Evolutionary conservation across 225 moss, liverwort and hornwort genomes (phyloP).

Genomic region (Anthoceros angustus): DNA sequence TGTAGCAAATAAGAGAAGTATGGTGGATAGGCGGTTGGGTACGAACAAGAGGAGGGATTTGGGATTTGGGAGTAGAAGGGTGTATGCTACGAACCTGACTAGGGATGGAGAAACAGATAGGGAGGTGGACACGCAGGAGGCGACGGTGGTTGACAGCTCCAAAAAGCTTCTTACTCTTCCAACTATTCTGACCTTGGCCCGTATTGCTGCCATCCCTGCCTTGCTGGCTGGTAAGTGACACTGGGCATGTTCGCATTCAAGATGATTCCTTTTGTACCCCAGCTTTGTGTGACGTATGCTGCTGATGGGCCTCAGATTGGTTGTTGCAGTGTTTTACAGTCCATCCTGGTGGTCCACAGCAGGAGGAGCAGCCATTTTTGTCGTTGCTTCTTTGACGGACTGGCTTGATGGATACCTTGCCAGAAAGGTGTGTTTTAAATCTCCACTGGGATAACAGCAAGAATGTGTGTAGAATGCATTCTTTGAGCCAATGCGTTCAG

Average conservation of each 20-base stretch:
- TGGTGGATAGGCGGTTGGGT: background rate
- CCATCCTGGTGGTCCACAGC: slow-evolving; percentile 68
- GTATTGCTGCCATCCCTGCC: slow-evolving; percentile 75
- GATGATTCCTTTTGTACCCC: too few relatives aligned
- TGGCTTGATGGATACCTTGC: slow-evolving; percentile 98
- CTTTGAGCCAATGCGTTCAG: too few relatives aligned
- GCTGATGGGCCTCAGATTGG: background rate
- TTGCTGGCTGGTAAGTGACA: slow-evolving; percentile 50
- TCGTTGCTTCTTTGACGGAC: slow-evolving; percentile 71
- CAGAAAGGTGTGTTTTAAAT: slow-evolving; percentile 57
- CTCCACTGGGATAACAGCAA: too few relatives aligned
- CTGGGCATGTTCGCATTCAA: too few relatives aligned
- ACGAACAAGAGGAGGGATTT: background rate
- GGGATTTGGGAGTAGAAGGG: background rate
- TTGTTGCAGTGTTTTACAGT: slow-evolving; percentile 55
- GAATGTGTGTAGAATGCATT: too few relatives aligned
- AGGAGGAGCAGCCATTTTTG: slow-evolving; percentile 72
- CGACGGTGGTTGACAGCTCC: background rate
- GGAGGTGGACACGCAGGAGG: background rate
- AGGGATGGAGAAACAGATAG: background rate
- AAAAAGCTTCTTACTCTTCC: slow-evolving; percentile 67
- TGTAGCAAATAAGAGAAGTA: background rate
- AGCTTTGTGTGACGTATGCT: too few relatives aligned
- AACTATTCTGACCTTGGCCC: slow-evolving; percentile 65
- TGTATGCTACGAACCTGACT: background rate